A percentile compares a stretch with the other conserved stretches of the same genome.
phyloP scores from a whole-genome alignment of 352 stramenopile genomes.

The Plasmopara halstedii region DNA sequence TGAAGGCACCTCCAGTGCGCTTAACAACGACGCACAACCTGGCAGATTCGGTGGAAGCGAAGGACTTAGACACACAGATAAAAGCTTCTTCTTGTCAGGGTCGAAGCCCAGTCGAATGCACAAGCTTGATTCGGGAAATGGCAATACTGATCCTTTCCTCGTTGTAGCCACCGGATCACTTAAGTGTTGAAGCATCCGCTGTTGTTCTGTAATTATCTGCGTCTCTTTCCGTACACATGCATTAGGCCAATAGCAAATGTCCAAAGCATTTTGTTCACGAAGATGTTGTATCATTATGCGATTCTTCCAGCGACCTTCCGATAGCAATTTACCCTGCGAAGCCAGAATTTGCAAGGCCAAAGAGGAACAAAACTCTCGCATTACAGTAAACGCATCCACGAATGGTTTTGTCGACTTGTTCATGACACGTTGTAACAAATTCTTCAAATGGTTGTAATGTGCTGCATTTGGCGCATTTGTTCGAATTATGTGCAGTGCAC shows the following conservation, averaged over 20 bases:
- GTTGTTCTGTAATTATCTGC: slow-evolving; percentile 46
- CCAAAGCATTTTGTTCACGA: slow-evolving; percentile 65
- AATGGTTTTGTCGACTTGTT: slow-evolving; percentile 78
- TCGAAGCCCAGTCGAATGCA: slow-evolving; percentile 65
- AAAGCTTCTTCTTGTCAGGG: slow-evolving; percentile 45
- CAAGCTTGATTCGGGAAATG: slow-evolving; percentile 59
- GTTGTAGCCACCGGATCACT: slow-evolving; percentile 26
- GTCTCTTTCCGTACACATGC: slow-evolving; percentile 53
- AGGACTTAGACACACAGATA: slow-evolving; percentile 56
- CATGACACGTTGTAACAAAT: slow-evolving; percentile 79
- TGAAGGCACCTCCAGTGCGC: slow-evolving; percentile 55
- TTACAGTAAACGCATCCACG: slow-evolving; percentile 70
- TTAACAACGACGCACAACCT: slow-evolving; percentile 37
- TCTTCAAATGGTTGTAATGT: slow-evolving; percentile 80
- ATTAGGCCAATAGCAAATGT: slow-evolving; percentile 79
- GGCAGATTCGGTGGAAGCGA: slow-evolving; percentile 59
- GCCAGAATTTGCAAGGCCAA: slow-evolving; percentile 69
- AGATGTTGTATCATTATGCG: slow-evolving; percentile 73
- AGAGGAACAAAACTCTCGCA: slow-evolving; percentile 79
- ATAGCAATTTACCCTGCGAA: slow-evolving; percentile 64
- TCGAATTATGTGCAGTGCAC: slow-evolving; percentile 66
- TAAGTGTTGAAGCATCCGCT: slow-evolving; percentile 51
- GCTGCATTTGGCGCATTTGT: slow-evolving; percentile 56
- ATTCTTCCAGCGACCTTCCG: slow-evolving; percentile 77
- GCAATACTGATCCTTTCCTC: slow-evolving; percentile 16